Evolutionary conservation across 2,329 filamentous ascomycete species (phyloP).

Genomic region (Annulohypoxylon truncatum): DNA sequence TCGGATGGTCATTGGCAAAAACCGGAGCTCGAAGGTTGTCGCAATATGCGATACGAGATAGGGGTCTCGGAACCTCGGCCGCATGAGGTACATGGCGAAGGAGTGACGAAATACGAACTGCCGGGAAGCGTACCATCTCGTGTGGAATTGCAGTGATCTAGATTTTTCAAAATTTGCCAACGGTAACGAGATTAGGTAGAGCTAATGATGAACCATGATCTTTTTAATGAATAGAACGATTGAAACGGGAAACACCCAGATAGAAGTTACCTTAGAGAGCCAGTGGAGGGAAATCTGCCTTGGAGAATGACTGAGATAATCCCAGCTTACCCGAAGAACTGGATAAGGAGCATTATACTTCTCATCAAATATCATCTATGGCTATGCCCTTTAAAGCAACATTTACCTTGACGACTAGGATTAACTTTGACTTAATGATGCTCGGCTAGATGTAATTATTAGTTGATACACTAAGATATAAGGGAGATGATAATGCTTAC

Average conservation of each 20-base stretch:
- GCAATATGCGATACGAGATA: slow-evolving; percentile 1
- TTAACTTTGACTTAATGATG: too few relatives aligned
- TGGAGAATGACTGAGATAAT: background rate
- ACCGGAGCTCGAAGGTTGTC: slow-evolving; percentile 7
- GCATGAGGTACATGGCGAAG: background rate
- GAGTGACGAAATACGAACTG: background rate
- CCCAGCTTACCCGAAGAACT: background rate
- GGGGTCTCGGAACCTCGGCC: background rate
- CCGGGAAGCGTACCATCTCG: background rate
- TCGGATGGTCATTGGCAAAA: slow-evolving; percentile 7
- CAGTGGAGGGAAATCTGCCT: background rate
- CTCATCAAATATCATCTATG: background rate
- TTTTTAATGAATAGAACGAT: background rate
- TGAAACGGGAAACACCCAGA: background rate
- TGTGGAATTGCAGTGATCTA: background rate
- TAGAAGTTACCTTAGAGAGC: background rate
- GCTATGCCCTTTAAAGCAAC: too few relatives aligned
- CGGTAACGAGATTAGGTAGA: background rate
- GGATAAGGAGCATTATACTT: background rate
- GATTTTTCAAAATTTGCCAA: background rate
- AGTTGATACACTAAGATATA: too few relatives aligned
- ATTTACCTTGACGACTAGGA: too few relatives aligned
- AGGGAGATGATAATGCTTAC: too few relatives aligned
- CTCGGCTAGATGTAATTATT: too few relatives aligned
- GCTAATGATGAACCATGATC: background rate